phyloP scores from a whole-genome alignment of 2,329 filamentous ascomycete genomes.

The Fusarium falciforme region DNA sequence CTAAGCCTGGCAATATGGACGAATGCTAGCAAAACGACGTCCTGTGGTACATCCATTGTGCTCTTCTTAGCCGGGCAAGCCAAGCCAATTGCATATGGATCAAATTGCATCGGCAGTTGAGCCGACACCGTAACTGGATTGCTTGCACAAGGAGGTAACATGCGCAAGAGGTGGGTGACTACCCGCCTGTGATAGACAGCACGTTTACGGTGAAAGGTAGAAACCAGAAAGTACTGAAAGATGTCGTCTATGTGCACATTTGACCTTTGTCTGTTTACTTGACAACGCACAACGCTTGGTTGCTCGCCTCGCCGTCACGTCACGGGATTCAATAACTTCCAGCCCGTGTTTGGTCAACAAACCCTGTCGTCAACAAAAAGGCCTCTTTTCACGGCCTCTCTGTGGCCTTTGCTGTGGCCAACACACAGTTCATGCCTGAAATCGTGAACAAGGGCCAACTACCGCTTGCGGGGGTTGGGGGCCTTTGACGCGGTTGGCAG shows the following conservation, averaged over 20 bases:
- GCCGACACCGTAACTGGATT: not conserved
- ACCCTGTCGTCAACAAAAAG: not conserved
- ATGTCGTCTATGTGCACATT: not conserved
- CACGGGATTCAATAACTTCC: not conserved
- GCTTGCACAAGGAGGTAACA: not conserved
- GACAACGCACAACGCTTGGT: not conserved
- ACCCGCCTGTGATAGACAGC: not conserved
- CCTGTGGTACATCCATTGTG: not conserved
- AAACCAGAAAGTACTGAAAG: not conserved
- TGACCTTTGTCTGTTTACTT: not conserved
- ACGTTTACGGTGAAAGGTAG: not conserved
- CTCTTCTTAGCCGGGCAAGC: not conserved
- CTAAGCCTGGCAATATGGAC: not conserved
- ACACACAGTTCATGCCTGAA: not conserved
- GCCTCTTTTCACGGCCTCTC: not conserved
- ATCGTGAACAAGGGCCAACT: not conserved
- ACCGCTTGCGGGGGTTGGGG: not conserved
- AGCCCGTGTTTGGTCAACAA: not conserved
- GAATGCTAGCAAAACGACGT: not conserved
- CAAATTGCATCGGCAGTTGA: not conserved
- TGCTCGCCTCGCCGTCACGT: not conserved
- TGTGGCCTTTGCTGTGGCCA: not conserved
- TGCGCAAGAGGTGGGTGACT: not conserved
- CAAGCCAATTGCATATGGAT: not conserved
- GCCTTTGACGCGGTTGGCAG: constrained; percentile 20